phyloP scores from a whole-genome alignment of 495 filamentous ascomycete genomes.

The Letharia columbiana region DNA sequence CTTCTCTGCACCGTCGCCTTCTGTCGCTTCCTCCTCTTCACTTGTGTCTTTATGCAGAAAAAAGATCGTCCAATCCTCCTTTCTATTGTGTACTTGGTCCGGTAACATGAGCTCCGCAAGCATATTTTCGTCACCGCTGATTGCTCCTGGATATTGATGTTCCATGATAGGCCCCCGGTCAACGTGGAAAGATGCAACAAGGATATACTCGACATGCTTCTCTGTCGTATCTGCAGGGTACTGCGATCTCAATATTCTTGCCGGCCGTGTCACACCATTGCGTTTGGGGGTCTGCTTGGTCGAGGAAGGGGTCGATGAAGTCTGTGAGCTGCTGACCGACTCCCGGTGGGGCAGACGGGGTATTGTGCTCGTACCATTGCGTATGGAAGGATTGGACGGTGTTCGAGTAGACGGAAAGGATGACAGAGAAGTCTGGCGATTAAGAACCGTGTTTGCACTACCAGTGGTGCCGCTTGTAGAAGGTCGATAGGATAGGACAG shows the following conservation, averaged over 20 bases:
- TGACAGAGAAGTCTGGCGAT: conserved; percentile 46
- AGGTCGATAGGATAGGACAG: conserved; percentile 38
- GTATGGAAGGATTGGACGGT: conserved; percentile 44
- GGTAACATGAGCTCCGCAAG: conserved; percentile 97
- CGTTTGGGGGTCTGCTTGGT: conserved; percentile 29
- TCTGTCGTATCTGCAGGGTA: conserved; percentile 72
- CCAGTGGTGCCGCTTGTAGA: conserved; percentile 31
- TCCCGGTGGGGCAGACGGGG: conserved; percentile 45
- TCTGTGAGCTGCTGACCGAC: conserved; percentile 41
- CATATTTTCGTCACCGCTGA: conserved; percentile 97
- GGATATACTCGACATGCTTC: conserved; percentile 96
- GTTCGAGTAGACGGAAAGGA: conserved; percentile 49
- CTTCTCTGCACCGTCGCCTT: conserved; percentile 44
- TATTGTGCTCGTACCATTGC: conserved; percentile 46
- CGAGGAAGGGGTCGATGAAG: conserved; percentile 38
- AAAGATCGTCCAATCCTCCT: conserved; percentile 98
- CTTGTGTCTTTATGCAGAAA: conserved; percentile 93
- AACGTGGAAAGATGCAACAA: conserved; percentile 97
- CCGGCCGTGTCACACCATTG: conserved; percentile 26
- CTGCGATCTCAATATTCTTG: conserved; percentile 62
- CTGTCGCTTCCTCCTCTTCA: conserved; percentile 63
- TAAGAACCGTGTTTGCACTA: conserved; percentile 21
- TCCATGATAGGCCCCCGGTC: conserved; percentile 97
- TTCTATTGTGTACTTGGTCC: conserved; percentile 89
- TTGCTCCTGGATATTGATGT: conserved; percentile 88